These are phyloP conservation scores for Pseudoscleropodium purum DNA, from an alignment of 225 moss, liverwort and hornwort species.

Conservation along the genomic window DNA sequence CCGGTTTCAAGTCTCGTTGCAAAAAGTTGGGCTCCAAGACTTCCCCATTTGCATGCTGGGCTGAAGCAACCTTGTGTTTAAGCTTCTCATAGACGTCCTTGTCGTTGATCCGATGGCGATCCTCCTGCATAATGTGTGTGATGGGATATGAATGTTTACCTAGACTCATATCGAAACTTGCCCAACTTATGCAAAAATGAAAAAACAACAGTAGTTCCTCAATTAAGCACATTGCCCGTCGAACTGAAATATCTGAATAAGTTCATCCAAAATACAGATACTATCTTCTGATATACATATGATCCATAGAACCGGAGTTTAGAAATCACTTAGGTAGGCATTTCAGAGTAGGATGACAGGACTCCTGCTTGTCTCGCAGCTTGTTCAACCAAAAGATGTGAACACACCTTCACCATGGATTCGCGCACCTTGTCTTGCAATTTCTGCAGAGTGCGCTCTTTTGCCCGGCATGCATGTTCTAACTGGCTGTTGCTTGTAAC, in stretches of 20 bases:
- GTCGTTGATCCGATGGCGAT: conserved; percentile 62
- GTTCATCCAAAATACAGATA: background rate
- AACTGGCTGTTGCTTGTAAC: conserved; percentile 60
- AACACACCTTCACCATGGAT: conserved; percentile 74
- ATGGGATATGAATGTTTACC: background rate
- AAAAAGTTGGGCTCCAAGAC: conserved; percentile 80
- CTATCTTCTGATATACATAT: background rate
- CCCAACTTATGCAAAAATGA: background rate
- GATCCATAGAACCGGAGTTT: background rate
- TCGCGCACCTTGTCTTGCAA: conserved; percentile 89
- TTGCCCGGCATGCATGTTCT: conserved; percentile 84
- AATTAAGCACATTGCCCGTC: background rate
- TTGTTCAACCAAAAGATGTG: conserved; percentile 12
- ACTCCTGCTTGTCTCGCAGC: conserved; percentile 7
- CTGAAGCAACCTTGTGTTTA: conserved; percentile 75
- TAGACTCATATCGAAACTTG: background rate
- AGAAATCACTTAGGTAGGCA: conserved; percentile 1
- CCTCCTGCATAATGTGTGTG: conserved; percentile 40
- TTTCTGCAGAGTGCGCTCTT: conserved; percentile 80
- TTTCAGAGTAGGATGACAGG: conserved; percentile 7
- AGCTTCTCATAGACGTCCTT: conserved; percentile 85
- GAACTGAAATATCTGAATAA: background rate
- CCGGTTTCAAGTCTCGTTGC: conserved; percentile 82
- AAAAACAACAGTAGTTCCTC: background rate
- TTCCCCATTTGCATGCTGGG: conserved; percentile 74